Base-by-base conservation (phyloP, 306 rosid genomes). In the Vigna radiata region DNA sequence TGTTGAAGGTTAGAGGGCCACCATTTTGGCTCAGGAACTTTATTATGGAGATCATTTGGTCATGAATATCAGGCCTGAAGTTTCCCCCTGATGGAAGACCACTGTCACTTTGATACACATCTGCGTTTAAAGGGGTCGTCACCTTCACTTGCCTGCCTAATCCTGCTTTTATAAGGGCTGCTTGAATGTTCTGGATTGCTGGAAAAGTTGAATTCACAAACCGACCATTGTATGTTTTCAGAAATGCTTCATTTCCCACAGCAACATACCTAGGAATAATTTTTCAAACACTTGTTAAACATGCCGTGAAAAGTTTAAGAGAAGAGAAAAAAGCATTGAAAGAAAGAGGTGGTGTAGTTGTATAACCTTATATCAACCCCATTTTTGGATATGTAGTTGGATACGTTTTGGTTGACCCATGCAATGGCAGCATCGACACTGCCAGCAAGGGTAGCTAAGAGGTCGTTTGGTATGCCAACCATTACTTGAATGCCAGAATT, bases 181-280 rank as follows among this genome's bases (percentile, higher is more conserved):
- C 98, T 87, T 92, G 96, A 47, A 96, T 77, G 85, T 96, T 96
- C 78, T 96, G 88, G 19, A 96, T 85, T 6, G 99, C 99, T 7
- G 98, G 99, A 48, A 86, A 85, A 10, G 97, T 89, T 23, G 94
- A 67, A 7, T 83, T 68, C 46, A 79, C 83, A 75, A 88, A 96
- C 4, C 61, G 18, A 47, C 88, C 92, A 46, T 92, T 89, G 88
- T 92, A 96, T 50, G 93, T 55, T 39, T 83, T 78, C 5, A 96
- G 89, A 80, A 96, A 96, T 17, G 98, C 98, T 78, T 96, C 99
- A 76, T 96, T 96, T 0, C 98, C 99, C 17, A 96, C 94, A 0
- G 98, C 99, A 37, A 96, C 91, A 59, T 88, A 74, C 82, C 99
- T 90, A 68, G 14, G 7, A 37, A 58, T 77, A 37, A 58, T 77